These are phyloP conservation scores for Canavalia gladiata DNA, from an alignment of 306 rosid species.

Conservation along the genomic window DNA sequence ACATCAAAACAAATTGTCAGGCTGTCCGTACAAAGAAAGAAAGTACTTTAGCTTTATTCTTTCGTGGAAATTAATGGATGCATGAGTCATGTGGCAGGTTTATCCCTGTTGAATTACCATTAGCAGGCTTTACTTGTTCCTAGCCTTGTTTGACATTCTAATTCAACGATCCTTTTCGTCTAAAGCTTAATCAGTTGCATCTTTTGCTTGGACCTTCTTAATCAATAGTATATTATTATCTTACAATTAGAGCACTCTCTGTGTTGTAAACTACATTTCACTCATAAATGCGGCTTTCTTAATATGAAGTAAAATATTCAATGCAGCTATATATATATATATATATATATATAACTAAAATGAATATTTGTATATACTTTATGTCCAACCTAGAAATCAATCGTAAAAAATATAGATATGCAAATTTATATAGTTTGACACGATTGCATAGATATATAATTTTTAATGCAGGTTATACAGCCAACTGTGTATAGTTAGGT, in stretches of 20 bases:
- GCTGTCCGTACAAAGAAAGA: conserved; percentile 35
- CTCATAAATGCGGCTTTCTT: not conserved
- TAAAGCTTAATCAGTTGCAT: conserved; percentile 15
- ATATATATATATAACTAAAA: not conserved
- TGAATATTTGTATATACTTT: too few relatives aligned
- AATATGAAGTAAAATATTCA: not conserved
- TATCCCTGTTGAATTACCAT: conserved; percentile 1
- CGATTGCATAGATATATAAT: too few relatives aligned
- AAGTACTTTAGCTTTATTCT: conserved; percentile 48
- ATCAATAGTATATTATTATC: not conserved
- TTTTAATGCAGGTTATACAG: too few relatives aligned
- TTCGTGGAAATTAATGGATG: not conserved
- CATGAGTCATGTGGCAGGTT: conserved; percentile 22
- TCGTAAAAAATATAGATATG: too few relatives aligned
- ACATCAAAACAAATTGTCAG: not conserved
- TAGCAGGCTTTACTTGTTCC: not conserved
- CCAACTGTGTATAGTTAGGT: too few relatives aligned
- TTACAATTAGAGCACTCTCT: not conserved
- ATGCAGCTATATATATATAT: not conserved
- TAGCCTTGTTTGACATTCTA: conserved; percentile 40
- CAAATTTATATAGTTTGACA: too few relatives aligned
- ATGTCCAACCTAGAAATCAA: too few relatives aligned
- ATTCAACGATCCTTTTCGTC: conserved; percentile 19
- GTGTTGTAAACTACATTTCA: not conserved
- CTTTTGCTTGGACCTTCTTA: conserved; percentile 16